Conservation (phyloP, 345 rosid species). For the Citrus sinensis region DVS_A1.0 CM039163.1:1348501-1349000, state of each 20-base stretch:
- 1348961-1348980: conserved; percentile 72
- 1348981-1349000: conserved; percentile 89
- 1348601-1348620: background rate
- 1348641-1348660: background rate
- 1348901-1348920: conserved; percentile 58
- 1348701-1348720: background rate
- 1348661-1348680: background rate
- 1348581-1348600: background rate
- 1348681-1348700: background rate
- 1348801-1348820: conserved; percentile 63
- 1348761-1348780: conserved; percentile 80
- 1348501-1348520: conserved; percentile 41
- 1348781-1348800: conserved; percentile 60
- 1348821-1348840: conserved; percentile 74
- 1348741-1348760: conserved; percentile 75
- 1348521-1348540: conserved; percentile 65
- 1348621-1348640: background rate
- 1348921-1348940: conserved; percentile 80
- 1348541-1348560: conserved; percentile 83
- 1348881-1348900: conserved; percentile 39
- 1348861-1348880: conserved; percentile 72
- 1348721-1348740: conserved; percentile 75
- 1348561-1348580: conserved; percentile 87
- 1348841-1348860: conserved; percentile 76
- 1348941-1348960: conserved; percentile 90